Evolutionary conservation across 2,329 filamentous ascomycete genomes (phyloP).

Genomic region (Botrytis galanthina): DNA sequence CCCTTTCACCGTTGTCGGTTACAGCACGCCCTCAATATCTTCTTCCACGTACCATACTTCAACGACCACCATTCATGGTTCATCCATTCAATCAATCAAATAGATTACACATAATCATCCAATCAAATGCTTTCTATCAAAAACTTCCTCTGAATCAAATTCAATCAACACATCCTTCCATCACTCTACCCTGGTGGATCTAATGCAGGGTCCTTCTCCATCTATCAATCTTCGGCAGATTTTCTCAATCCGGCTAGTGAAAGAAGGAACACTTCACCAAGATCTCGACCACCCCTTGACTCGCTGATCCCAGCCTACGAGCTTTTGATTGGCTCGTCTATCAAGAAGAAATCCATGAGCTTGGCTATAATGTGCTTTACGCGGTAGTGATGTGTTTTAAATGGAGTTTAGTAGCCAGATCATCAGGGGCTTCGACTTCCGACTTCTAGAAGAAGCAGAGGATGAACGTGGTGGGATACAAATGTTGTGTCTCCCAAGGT

Average conservation of each 20-base stretch:
- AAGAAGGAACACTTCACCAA: neutral
- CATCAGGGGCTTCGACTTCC: neutral
- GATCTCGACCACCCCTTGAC: constrained; percentile 3
- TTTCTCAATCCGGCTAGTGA: neutral
- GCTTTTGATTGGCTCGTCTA: neutral
- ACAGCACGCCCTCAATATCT: neutral
- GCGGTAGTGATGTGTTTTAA: neutral
- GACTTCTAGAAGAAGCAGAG: neutral
- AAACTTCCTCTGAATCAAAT: neutral
- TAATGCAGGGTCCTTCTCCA: constrained; percentile 9
- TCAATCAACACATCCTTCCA: neutral
- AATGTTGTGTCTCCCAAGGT: neutral
- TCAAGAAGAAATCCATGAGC: neutral
- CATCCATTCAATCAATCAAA: neutral
- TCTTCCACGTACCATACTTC: neutral
- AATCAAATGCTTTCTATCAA: neutral
- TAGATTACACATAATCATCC: neutral
- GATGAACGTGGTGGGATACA: neutral
- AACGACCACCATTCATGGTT: neutral
- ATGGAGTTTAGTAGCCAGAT: neutral
- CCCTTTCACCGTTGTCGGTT: neutral
- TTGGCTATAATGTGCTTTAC: neutral
- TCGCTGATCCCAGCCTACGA: neutral
- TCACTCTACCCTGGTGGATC: neutral
- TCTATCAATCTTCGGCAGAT: neutral